Conservation (phyloP, 345 rosid species). For the Xanthoceras sorbifolium region DNA sequence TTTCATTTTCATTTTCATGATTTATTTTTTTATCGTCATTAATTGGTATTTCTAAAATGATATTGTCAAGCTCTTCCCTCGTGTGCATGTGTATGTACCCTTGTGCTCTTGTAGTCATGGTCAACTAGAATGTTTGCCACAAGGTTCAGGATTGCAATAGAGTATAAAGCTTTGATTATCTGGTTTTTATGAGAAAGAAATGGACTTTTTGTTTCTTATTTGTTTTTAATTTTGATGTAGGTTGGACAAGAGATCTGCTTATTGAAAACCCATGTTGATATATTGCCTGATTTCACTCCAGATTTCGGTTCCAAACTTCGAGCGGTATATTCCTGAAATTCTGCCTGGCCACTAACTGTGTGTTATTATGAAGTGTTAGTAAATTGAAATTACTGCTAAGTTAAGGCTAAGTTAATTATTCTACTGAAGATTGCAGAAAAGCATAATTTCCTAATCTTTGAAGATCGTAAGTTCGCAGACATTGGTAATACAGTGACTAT, state of each 20-base stretch:
- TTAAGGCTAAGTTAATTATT: constrained; percentile 8
- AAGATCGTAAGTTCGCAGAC: constrained; percentile 98
- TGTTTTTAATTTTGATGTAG: constrained; percentile 39
- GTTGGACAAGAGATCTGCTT: constrained; percentile 96
- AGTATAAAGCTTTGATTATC: too few species aligned
- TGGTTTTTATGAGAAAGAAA: background rate
- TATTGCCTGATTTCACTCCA: constrained; percentile 87
- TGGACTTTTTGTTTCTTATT: background rate
- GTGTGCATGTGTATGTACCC: too few species aligned
- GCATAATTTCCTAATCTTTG: constrained; percentile 84
- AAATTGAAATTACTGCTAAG: background rate
- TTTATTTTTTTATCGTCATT: too few species aligned
- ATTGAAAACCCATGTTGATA: constrained; percentile 95
- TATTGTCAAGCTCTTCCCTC: too few species aligned
- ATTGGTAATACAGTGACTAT: constrained; percentile 98
- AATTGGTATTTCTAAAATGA: too few species aligned
- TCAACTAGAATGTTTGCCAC: too few species aligned
- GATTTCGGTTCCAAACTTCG: constrained; percentile 91
- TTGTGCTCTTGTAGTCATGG: too few species aligned
- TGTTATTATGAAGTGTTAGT: background rate
- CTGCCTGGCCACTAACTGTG: background rate
- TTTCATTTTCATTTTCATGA: too few species aligned
- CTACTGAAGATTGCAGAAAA: constrained; percentile 75
- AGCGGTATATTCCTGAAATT: constrained; percentile 44
- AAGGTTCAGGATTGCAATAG: too few species aligned